Conservation (phyloP, 208 protist species). For the Tritrichomonas musculus region DNA sequence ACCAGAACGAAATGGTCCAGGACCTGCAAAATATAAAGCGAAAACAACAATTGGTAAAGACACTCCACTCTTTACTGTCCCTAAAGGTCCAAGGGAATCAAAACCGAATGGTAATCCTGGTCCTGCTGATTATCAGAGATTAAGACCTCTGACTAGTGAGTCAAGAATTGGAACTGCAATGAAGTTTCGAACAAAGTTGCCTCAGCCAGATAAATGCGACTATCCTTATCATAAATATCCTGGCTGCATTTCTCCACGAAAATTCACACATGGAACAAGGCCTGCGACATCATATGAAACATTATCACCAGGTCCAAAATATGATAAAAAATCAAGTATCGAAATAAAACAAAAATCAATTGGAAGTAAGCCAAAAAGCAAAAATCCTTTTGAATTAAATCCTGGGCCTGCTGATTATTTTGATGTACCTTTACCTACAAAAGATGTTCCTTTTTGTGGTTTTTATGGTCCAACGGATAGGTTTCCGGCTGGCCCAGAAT, state of each 20-base stretch:
- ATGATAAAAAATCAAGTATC: background rate
- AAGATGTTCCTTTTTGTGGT: background rate
- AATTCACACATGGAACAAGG: background rate
- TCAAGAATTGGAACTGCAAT: background rate
- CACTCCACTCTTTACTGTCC: background rate
- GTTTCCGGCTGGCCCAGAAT: background rate
- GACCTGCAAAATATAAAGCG: background rate
- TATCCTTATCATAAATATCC: background rate
- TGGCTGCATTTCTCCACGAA: background rate
- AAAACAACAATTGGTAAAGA: background rate
- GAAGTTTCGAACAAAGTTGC: background rate
- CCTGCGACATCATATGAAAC: slow-evolving; percentile 11
- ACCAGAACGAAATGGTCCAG: background rate
- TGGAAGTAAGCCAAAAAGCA: background rate
- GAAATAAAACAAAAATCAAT: background rate
- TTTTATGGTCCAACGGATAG: background rate
- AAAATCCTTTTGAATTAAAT: background rate
- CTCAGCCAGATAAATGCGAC: background rate
- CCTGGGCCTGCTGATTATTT: background rate
- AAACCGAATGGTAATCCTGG: background rate
- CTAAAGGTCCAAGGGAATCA: no score
- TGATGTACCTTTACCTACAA: background rate
- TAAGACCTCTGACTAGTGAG: background rate
- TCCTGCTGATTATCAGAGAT: background rate
- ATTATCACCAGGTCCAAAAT: background rate